Base-by-base conservation (phyloP, 75 land plant genomes). In the Cupressus sempervirens region DNA sequence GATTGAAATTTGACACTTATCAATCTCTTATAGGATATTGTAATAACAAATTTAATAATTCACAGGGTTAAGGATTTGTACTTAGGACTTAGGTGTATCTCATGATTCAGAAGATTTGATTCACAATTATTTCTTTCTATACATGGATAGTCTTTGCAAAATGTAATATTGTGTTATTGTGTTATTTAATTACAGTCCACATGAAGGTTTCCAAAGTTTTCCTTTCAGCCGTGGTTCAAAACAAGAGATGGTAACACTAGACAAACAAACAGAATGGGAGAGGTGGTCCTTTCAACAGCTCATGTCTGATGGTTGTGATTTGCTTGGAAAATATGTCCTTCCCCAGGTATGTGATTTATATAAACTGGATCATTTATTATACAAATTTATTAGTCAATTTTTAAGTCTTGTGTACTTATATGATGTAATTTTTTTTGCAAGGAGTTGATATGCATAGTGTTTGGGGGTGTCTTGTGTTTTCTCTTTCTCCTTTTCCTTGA, bases 231-330 rank as follows among this genome's bases (percentile, higher is more conserved):
- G 18, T 38, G 46, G 26, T 32, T 52, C 46, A 48, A 75, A 76
- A 32, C 43, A 72, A 41, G 85, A 45, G 10, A 46, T 29, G 40
- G 32, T n/a, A 52, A 48, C 29, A 7, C 29, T 29, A 12, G 29
- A 80, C 26, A 15, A 80, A 13, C 50, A 20, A 12, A 82, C 83
- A 6, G 91, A 89, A 56, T 91, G 94, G 92, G 96, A 96, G 67
- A 83, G 48, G 56, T 96, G 98, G 98, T 95, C 98, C 15, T 82
- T 88, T 2, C 86, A 87, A 70, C 89, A 93, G 87, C 90, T 96
- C 35, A 89, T 93, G 92, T 83, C 89, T 29, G 89, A 89, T 89
- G 98, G 97, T 18, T 93, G 90, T 72, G 95, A 95, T 83, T 88
- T 96, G 86, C 76, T 90, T 32, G 98, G 95, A 6, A 93, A 91